Evolutionary conservation across 305 asterid species (phyloP).

Genomic region (Fraxinus xanthoxyloides): DNA sequence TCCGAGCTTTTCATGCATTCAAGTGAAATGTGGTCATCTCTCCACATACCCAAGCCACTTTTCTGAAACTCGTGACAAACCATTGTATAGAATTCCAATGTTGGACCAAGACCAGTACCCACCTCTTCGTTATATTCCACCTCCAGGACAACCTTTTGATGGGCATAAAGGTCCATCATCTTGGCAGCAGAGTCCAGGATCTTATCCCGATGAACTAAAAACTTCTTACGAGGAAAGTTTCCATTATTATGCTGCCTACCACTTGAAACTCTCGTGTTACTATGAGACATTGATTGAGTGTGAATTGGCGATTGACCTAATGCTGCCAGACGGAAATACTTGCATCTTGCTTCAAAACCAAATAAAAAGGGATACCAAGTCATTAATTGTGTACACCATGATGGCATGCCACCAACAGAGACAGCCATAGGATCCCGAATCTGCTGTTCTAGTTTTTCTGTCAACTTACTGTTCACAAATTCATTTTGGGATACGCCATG

Average conservation of each 20-base stretch:
- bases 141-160: conserved; percentile 63
- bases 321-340: conserved; percentile 69
- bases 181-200: conserved; percentile 72
- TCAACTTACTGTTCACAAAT: conserved; percentile 73
- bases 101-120: conserved; percentile 98
- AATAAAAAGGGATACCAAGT: conserved; percentile 76
- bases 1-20: conserved; percentile 24
- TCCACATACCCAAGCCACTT: conserved; percentile 81
- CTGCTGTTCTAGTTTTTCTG: conserved; percentile 93
- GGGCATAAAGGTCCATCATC: conserved; percentile 72
- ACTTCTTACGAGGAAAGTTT: conserved; percentile 56
- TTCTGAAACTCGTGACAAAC: conserved; percentile 87
- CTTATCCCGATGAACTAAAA: conserved; percentile 69
- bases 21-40: conserved; percentile 52
- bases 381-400: conserved; percentile 85
- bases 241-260: conserved; percentile 52
- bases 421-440: conserved; percentile 71
- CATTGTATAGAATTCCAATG: conserved; percentile 84
- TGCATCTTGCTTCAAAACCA: conserved; percentile 83
- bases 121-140: conserved; percentile 95
- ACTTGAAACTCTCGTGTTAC: conserved; percentile 36
- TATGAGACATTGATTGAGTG: conserved; percentile 33
- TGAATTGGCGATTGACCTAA: conserved; percentile 49
- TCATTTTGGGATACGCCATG: conserved; percentile 55
- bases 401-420: conserved; percentile 78